Evolutionary conservation across 352 stramenopile genomes (phyloP), one percentile per base, ranked within the genome.

Genomic region (Pythium aphanidermatum): DNA sequence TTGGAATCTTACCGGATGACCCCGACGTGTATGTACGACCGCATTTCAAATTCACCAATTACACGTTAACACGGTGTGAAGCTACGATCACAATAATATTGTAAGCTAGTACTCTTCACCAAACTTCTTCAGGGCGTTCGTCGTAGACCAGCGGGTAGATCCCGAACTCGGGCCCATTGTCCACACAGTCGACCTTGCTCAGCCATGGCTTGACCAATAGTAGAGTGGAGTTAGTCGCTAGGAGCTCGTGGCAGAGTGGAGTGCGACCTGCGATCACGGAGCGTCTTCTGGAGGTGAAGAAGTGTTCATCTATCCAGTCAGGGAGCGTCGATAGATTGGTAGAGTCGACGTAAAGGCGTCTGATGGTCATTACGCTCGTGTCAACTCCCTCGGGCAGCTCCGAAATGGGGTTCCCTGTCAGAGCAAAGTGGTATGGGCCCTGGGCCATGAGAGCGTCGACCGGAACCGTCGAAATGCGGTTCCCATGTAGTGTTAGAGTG

Each of bases 401-500:
- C 6, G 17, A 24, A 27, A 54, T 27, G n/a, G n/a, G n/a, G n/a
- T n/a, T 48, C 12, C 38, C 37, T 3, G 21, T 25, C 2, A 53
- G 16, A 0, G 23, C 14, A 12, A 55, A 24, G 21, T 30, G 21
- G 7, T 39, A 31, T 20, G 24, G 19, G 1, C 28, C 34, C 0
- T 9, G n/a, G 21, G 36, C 24, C 17, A 35, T 25, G 13, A 55
- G 35, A 2, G 24, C 28, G n/a, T 14, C 17, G 21, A 38, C 47
- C 5, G 17, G 26, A 3, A 55, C 2, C 9, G 3, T 14, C 12
- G 28, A 34, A 29, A 55, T 35, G n/a, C 20, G 30, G 16, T 55
- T 55, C 20, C 37, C 47, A 8, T 1, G 11, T 14, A 58, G 32
- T 28, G 29, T 36, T 9, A 58, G 21, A 9, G 26, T 36, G 2